Evolutionary conservation across 768 basidiomycete species (phyloP), one percentile per base, ranked within the genome.

Genomic region (Boletales sp.): DNA sequence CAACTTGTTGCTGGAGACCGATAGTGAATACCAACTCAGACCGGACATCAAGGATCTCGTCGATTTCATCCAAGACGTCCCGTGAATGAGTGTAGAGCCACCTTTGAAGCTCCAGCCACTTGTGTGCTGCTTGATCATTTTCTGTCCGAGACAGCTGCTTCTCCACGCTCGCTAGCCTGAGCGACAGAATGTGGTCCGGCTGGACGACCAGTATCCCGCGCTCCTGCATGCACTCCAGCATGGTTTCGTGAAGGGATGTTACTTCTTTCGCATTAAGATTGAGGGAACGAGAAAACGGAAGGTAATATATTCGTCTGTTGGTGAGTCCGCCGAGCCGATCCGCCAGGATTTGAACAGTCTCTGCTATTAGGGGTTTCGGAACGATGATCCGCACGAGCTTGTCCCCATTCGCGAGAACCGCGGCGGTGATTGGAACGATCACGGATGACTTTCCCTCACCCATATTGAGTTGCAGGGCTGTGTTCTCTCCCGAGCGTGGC

Each of bases 231-330:
- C 21, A 21, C 31, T 67, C 51, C 21, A n/a, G 13, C 19, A 61
- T 21, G 21, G 21, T 21, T 5, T 29, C 42, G 6, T 43, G 53
- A 55, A 50, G 45, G 17, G 34, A 32, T 30, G 9, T 4, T 8
- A 43, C 39, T 62, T 53, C 45, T 62, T 68, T 14, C 71, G 45
- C 11, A 32, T 36, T 21, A 21, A 24, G 47, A 52, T 21, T 36
- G 54, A 46, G 11, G 71, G 69, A 63, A 12, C 78, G 69, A n/a
- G 72, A 74, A 47, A 80, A 78, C 5, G 78, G 79, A 6, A 78
- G 35, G 47, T 69, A 75, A 47, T 73, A 78, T 2, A 80, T 56
- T 1, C 71, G 21, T 21, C 21, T 21, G 21, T 21, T 21, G 21
- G 21, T 21, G 21, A 21, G 21, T 21, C 21, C 21, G 4, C 21